Evolutionary conservation across 805 yeast genomes (phyloP), one percentile per base, ranked within the genome.

Genomic region (Cyberlindnera xishuangbannaensis): DNA sequence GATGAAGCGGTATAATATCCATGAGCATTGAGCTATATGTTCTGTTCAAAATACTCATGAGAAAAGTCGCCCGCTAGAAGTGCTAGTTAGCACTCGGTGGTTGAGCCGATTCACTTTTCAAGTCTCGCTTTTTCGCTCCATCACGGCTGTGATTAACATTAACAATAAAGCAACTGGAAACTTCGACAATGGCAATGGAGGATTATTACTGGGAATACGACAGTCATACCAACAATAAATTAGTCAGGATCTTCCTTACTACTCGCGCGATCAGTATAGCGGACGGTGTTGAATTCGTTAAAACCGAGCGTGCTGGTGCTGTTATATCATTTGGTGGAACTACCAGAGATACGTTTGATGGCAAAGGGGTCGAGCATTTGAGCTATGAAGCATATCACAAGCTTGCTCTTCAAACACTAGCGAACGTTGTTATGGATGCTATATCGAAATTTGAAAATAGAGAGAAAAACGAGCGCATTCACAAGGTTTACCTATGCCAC

Each of bases 241-340:
- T 31, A 2, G n/a, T 48, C 8, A 40, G 34, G 29, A 40, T 60
- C 7, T 50, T 51, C 17, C 34, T 61, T 3, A 58, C 64, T 0
- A 32, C 45, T 1, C 27, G 39, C 5, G 23, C 28, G 4, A 37
- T 62, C 13, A 31, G 42, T 9, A 17, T 51, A 2, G 24, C 11
- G 11, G 23, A 20, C 8, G 51, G 53, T 6, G 30, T 63, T 8
- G 51, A 59, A 5, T 69, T 65, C 48, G 74, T 65, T n/a, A 61
- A 61, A 34, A 41, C 57, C 13, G 62, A 65, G 3, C 37, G 48
- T 16, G 67, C 74, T 0, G 77, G 78, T 1, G 76, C 76, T 0
- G 59, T 69, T 4, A 62, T 71, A 5, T 55, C 59, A 28, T 71
- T 71, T 52, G 69, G 67, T 5, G 78, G 78, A 1, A 67, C 67